A percentile compares a stretch with the other conserved stretches of the same genome.
phyloP scores from a whole-genome alignment of 331 rosid genomes.

The Quercus tomentella region DNA sequence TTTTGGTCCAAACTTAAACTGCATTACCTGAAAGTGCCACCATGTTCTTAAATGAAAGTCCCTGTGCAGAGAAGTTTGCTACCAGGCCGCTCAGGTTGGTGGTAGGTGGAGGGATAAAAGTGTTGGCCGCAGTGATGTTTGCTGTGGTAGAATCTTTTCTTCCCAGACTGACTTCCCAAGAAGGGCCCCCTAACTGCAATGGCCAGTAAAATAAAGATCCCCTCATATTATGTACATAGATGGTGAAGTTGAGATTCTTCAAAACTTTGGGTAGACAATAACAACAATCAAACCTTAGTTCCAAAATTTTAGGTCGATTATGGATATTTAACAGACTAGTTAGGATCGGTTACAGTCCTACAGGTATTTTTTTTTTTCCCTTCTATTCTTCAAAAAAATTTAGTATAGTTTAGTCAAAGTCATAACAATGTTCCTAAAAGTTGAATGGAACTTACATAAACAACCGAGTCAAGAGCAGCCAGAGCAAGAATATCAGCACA shows the following conservation, averaged over 20 bases:
- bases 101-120: conserved; percentile 29
- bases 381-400: no score
- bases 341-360: no score
- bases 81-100: conserved; percentile 18
- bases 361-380: no score
- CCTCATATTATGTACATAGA: background rate
- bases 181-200: conserved; percentile 52
- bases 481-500: conserved; percentile 49
- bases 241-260: background rate
- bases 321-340: no score
- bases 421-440: background rate
- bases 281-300: no score
- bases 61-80: conserved; percentile 33
- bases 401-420: background rate
- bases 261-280: background rate
- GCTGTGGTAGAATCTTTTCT: conserved; percentile 61
- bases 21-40: conserved; percentile 51
- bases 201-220: background rate
- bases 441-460: conserved; percentile 12
- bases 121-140: conserved; percentile 39
- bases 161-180: conserved; percentile 50
- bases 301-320: no score
- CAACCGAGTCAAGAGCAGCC: conserved; percentile 40
- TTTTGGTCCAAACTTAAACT: background rate
- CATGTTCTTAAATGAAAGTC: conserved; percentile 42